A percentile compares a stretch with the other conserved stretches of the same genome.
These are phyloP conservation scores for Euptelea pleiosperma DNA, from an alignment of 164 flowering plant species.

Conservation along the genomic window DNA sequence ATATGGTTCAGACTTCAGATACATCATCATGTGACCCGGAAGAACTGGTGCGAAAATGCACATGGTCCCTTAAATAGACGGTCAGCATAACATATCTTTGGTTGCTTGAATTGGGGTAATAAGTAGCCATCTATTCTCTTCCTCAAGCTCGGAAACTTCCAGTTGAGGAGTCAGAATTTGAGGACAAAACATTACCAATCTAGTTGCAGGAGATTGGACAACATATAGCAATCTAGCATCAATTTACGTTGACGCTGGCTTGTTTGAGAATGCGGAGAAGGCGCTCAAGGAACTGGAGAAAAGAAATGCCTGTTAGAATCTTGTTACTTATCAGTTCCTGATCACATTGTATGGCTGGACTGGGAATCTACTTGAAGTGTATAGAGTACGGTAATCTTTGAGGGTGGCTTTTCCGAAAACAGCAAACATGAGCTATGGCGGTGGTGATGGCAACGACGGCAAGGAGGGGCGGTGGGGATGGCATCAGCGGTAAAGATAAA, in stretches of 20 bases:
- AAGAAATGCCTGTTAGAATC: conserved; percentile 44
- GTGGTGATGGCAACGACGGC: too few species aligned
- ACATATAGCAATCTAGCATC: conserved; percentile 91
- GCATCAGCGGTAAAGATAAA: too few species aligned
- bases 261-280: conserved; percentile 68
- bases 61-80: conserved; percentile 48
- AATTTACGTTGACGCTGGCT: conserved; percentile 72
- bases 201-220: conserved; percentile 83
- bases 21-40: conserved; percentile 58
- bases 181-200: conserved; percentile 22
- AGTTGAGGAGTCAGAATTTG: conserved; percentile 13
- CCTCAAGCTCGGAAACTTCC: conserved; percentile 18
- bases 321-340: conserved; percentile 70
- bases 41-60: conserved; percentile 35
- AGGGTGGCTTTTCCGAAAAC: conserved; percentile 71
- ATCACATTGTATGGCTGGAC: conserved; percentile 73
- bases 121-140: conserved; percentile 60
- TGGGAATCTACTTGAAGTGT: conserved; percentile 72
- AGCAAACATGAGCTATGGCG: conserved; percentile 70
- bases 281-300: conserved; percentile 87
- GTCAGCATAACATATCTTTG: conserved; percentile 54
- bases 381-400: conserved; percentile 88
- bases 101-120: conserved; percentile 49
- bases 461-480: too few species aligned
- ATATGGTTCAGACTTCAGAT: too few species aligned